Base-by-base conservation (phyloP, 176 grass and related monocot species). In the Urochloa ruziziensis region DNA sequence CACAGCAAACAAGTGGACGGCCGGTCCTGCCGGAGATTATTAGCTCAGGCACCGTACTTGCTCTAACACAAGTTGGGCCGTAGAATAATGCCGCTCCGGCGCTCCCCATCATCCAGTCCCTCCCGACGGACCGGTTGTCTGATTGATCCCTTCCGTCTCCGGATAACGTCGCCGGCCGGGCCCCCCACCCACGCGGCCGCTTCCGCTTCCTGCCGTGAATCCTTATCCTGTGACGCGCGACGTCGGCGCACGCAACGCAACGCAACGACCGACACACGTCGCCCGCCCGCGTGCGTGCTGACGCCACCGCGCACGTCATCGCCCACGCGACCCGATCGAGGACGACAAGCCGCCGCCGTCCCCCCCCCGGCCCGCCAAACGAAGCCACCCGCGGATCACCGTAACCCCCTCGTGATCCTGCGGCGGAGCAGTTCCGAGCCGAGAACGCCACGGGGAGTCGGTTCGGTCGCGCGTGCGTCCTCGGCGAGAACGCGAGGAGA, bases 271-370 rank as follows among this genome's bases (percentile, higher is more conserved):
- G n/a, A n/a, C n/a, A n/a, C 25, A 39, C 25, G 5, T 7, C 39
- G 5, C 42, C 10, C 16, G 19, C 11, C 12, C 24, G 65, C 49
- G 56, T 74, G 81, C 43, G 21, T 4, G 16, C 14, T 56, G 73
- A 84, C 73, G 82, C 36, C 62, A 77, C 62, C 18, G 49, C 36
- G 19, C 48, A 19, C 72, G 72, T 76, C 70, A 76, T 14, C 44
- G 32, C n/a, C 70, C 23, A 33, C 81, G 5, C 81, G 10, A 18
- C 69, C 19, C 36, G n/a, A n/a, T n/a, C 3, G 29, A 2, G 13
- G 39, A 60, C 23, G 40, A 79, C 39, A 74, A 4, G 25, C 32
- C 32, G 37, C 35, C 35, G 35, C 35, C 33, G 49, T 17, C 77
- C 19, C 2, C 40, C 5, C 37, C 6, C 37, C 6, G 36, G 39